Conservation (phyloP, 768 basidiomycete genomes). For the Boletus insuetus region DNA sequence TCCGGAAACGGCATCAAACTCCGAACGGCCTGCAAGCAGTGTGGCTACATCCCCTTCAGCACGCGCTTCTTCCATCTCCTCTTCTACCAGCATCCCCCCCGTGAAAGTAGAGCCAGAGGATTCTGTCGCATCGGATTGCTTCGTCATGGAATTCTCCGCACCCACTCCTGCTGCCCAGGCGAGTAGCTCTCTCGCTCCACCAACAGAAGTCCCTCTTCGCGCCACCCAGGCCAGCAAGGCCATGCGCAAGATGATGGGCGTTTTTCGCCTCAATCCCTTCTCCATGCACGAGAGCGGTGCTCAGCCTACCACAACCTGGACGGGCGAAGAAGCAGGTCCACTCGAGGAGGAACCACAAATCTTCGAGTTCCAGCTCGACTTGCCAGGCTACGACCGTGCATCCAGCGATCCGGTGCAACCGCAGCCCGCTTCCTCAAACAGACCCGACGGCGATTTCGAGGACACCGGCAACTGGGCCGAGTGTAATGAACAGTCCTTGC, state of each 20-base stretch:
- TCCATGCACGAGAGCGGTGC: constrained; percentile 55
- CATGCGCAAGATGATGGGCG: constrained; percentile 77
- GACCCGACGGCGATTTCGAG: constrained; percentile 17
- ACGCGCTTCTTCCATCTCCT: constrained; percentile 34
- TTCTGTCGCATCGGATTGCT: constrained; percentile 24
- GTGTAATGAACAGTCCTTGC: constrained; percentile 15
- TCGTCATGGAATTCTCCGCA: constrained; percentile 36
- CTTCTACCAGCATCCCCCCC: constrained; percentile 27
- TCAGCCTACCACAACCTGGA: constrained; percentile 43
- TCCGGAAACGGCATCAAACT: constrained; percentile 33
- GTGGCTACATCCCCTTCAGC: constrained; percentile 34
- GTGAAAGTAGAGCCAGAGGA: constrained; percentile 35
- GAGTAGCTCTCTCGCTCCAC: constrained; percentile 44
- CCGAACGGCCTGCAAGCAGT: constrained; percentile 34
- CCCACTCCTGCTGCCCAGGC: constrained; percentile 32
- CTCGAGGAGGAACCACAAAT: constrained; percentile 58
- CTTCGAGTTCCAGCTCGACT: constrained; percentile 63
- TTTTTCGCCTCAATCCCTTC: constrained; percentile 76
- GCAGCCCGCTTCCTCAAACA: constrained; percentile 8
- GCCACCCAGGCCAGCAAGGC: constrained; percentile 68
- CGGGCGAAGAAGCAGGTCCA: constrained; percentile 52
- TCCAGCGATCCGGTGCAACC: constrained; percentile 17
- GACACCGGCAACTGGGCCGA: constrained; percentile 24
- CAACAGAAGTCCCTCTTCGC: constrained; percentile 68
- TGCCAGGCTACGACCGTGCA: constrained; percentile 28